Evolutionary conservation across 2,329 filamentous ascomycete genomes (phyloP).

Genomic region (Blastomyces percursus): DNA sequence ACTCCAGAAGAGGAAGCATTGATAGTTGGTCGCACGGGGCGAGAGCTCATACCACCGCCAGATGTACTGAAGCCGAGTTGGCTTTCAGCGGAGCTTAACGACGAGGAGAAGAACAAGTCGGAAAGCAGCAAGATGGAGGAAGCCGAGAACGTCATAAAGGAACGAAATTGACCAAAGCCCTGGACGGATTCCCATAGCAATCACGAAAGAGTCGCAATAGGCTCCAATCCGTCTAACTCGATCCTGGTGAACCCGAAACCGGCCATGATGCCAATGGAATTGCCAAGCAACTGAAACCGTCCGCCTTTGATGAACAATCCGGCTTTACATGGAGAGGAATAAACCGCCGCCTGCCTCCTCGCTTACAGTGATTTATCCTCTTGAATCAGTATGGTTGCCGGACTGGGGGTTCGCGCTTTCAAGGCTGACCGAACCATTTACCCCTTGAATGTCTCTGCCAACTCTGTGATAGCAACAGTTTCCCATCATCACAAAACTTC

Average conservation of each 20-base stretch:
- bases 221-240: background rate
- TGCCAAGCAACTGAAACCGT: constrained; percentile 28
- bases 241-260: background rate
- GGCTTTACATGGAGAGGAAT: constrained; percentile 4
- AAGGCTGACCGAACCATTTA: background rate
- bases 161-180: background rate
- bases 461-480: background rate
- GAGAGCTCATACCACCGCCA: constrained; percentile 6
- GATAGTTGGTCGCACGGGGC: constrained; percentile 7
- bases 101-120: background rate
- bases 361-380: background rate
- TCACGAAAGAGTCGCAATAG: background rate
- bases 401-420: background rate
- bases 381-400: background rate
- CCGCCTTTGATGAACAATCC: constrained; percentile 6
- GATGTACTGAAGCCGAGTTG: background rate
- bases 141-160: background rate
- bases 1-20: constrained; percentile 5
- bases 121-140: background rate
- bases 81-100: background rate
- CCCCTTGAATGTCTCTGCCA: background rate
- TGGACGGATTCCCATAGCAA: background rate
- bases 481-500: background rate
- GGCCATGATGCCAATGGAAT: background rate
- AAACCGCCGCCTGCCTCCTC: background rate